A percentile compares a stretch with the other conserved stretches of the same genome.
phyloP scores from a whole-genome alignment of 805 yeast species.

The Ogataea degrootiae region DNA sequence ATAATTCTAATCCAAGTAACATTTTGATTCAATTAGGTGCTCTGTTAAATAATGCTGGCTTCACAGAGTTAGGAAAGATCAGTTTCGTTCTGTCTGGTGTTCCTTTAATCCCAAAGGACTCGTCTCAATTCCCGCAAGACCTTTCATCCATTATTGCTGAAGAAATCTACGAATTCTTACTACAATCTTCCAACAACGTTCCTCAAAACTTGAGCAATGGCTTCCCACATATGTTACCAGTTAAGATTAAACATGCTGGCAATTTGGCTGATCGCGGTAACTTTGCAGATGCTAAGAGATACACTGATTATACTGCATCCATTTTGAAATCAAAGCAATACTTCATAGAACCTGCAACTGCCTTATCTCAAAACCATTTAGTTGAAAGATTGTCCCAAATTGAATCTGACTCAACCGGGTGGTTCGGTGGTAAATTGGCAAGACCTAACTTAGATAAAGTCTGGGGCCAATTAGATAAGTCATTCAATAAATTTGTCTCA shows the following conservation, averaged over 20 bases:
- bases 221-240: slow-evolving; percentile 48
- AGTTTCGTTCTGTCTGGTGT: slow-evolving; percentile 31
- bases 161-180: slow-evolving; percentile 63
- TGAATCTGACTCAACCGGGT: slow-evolving; percentile 40
- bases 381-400: slow-evolving; percentile 43
- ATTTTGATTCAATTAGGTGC: slow-evolving; percentile 31
- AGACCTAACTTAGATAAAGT: slow-evolving; percentile 52
- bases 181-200: slow-evolving; percentile 30
- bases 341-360: slow-evolving; percentile 30
- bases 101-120: slow-evolving; percentile 21
- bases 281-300: slow-evolving; percentile 54
- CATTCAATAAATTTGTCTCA: slow-evolving; percentile 72
- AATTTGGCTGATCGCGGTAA: slow-evolving; percentile 65
- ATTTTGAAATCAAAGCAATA: slow-evolving; percentile 35
- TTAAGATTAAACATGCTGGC: slow-evolving; percentile 65
- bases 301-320: slow-evolving; percentile 48
- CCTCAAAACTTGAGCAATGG: slow-evolving; percentile 31
- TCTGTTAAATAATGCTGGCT: slow-evolving; percentile 32
- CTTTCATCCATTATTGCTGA: slow-evolving; percentile 50
- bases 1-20: slow-evolving; percentile 19
- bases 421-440: slow-evolving; percentile 60
- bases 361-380: slow-evolving; percentile 33
- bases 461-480: slow-evolving; percentile 85
- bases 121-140: slow-evolving; percentile 23
- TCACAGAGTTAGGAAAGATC: slow-evolving; percentile 35